Conservation (phyloP, 768 basidiomycete species). For the Holtermannia corniformis region DNA sequence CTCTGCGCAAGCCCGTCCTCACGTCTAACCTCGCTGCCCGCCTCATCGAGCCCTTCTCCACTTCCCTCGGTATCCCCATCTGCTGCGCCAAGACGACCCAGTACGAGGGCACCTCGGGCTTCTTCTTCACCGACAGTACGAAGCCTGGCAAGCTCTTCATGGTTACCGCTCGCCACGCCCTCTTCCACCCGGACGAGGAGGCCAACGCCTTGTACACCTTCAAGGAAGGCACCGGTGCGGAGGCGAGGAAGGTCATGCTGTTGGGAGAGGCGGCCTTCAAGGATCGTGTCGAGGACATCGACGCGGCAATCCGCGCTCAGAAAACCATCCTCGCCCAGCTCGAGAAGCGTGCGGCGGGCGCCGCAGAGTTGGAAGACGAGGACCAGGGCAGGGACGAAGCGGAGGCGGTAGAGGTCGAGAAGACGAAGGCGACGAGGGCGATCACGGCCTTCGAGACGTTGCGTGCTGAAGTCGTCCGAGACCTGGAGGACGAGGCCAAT, state of each 20-base stretch:
- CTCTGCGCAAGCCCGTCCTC: not conserved
- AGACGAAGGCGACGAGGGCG: no score
- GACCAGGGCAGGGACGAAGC: no score
- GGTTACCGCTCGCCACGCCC: not conserved
- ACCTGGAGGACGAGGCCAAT: no score
- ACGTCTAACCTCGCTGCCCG: not conserved
- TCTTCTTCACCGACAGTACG: not conserved
- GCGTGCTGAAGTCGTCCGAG: no score
- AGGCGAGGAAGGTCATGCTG: not conserved
- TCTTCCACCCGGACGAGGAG: not conserved
- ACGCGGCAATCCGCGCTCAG: conserved; percentile 17
- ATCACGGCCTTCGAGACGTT: no score
- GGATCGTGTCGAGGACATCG: conserved; percentile 6
- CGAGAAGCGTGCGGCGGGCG: conserved; percentile 28
- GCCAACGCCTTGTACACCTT: not conserved
- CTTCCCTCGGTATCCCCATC: not conserved
- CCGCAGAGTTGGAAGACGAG: no score
- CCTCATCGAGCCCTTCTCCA: not conserved
- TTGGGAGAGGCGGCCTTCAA: not conserved
- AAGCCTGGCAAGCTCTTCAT: not conserved
- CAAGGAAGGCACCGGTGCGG: not conserved
- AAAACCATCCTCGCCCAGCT: conserved; percentile 14
- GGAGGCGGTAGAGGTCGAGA: no score
- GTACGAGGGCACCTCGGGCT: not conserved
- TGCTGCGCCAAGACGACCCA: not conserved